A percentile compares a stretch with the other conserved stretches of the same genome.
Conservation (phyloP, 1,284 basidiomycete species). For the Fomitopsis betulina region DNA sequence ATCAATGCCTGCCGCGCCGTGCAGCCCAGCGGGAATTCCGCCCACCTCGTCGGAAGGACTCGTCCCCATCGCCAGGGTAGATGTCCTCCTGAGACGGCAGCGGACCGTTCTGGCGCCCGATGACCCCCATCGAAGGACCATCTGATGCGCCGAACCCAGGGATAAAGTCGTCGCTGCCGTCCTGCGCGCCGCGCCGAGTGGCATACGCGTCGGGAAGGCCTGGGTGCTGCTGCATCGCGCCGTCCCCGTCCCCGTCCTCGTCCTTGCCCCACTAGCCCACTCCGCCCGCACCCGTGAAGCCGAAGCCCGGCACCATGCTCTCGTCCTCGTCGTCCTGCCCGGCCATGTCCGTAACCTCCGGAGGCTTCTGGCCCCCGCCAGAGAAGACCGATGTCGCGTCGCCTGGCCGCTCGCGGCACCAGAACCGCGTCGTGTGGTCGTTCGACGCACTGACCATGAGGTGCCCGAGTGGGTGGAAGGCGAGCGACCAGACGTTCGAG, state of each 20-base stretch:
- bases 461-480: conserved; percentile 95
- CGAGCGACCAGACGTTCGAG: conserved; percentile 93
- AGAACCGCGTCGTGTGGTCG: conserved; percentile 97
- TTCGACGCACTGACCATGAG: conserved; percentile 90
- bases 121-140: conserved; percentile 14
- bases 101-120: conserved; percentile 33
- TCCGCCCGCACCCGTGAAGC: conserved; percentile 17
- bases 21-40: conserved; percentile 9
- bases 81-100: conserved; percentile 39
- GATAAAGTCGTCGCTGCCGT: conserved; percentile 19
- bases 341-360: conserved; percentile 47
- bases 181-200: not conserved
- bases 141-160: conserved; percentile 23
- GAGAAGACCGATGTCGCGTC: conserved; percentile 67
- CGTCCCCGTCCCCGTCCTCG: conserved; percentile 18
- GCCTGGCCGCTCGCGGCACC: conserved; percentile 85
- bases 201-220: conserved; percentile 12
- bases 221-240: conserved; percentile 6
- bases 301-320: conserved; percentile 57
- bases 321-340: conserved; percentile 63
- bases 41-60: conserved; percentile 11
- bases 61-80: conserved; percentile 25
- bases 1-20: conserved; percentile 4
- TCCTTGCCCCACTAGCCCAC: conserved; percentile 16
- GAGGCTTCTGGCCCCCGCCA: conserved; percentile 75